Base-by-base conservation (phyloP, 2,329 filamentous ascomycete species). In the Trichoderma polysporum region DNA sequence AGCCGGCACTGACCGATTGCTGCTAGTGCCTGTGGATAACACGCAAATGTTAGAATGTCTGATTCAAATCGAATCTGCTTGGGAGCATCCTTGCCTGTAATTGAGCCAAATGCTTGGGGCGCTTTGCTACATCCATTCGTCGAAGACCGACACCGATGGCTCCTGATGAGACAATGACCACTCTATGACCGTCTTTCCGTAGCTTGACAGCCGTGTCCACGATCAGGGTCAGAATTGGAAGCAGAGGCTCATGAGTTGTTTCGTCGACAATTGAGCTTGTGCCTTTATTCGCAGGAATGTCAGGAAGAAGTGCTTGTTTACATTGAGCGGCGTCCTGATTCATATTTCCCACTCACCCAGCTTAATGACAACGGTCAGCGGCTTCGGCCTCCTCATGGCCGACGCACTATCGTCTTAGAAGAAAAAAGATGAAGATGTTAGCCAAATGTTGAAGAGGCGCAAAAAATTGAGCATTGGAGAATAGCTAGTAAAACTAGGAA, bases 251-350 rank as follows among this genome's bases (percentile, higher is more conserved):
- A 80, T 97, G 95, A 25, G 92, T 97, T 76, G 90, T 91, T 78
- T 99, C 95, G 80, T 98, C 93, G 71, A 99, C 94, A 72, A 99
- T 98, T n/a, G 95, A 98, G 79, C 93, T 97, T 54, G 95, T 98
- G 74, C 95, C 95, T 99, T 72, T 31, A 12, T 22, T 33, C 29
- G 5, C 10, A 8, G 17, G 45, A 4, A 12, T 25, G 56, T 58
- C 13, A 63, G 47, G 29, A 27, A 39, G 4, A 31, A 25, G 17
- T 45, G 4, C 37, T 27, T 4, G 9, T 35, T 29, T 35, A 27
- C 45, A 29, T 29, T 52, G 31, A 8, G 27, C 17, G 9, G n/a
- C 4, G 39, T 31, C 17, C 39, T 47, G 8, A 4, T 61, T 10
- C 27, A 33, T 33, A 6, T 6, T n/a, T 35, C 7, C 60, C 15